Conservation (phyloP, 2,329 filamentous ascomycete species). For the Akanthomyces muscarius region DNA sequence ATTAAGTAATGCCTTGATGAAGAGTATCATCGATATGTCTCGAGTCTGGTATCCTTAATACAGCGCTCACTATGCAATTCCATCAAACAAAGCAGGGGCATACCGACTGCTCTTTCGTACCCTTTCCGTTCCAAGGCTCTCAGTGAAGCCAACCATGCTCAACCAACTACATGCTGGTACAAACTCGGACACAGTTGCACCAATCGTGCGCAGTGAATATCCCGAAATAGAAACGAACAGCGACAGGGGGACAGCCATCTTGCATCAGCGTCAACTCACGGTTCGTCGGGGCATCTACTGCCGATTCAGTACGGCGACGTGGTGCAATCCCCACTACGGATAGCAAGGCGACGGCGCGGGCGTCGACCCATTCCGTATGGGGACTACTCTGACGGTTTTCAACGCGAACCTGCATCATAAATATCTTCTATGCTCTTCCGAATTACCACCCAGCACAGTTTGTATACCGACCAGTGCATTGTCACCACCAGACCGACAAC, state of each 20-base stretch:
- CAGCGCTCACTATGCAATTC: neutral
- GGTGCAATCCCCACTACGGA: neutral
- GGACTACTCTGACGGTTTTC: neutral
- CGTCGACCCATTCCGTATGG: neutral
- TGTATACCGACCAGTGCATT: neutral
- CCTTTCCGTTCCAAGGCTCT: neutral
- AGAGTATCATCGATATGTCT: neutral
- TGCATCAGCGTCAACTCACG: neutral
- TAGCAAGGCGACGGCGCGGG: neutral
- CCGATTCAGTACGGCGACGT: neutral
- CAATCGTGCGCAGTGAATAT: neutral
- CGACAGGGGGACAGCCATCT: neutral
- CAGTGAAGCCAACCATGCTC: neutral
- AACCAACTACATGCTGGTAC: neutral
- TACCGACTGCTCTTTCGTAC: neutral
- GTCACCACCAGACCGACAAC: slow-evolving; percentile 1
- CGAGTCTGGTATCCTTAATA: neutral
- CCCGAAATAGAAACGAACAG: too few species aligned
- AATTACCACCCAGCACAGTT: neutral
- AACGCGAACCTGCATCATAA: neutral
- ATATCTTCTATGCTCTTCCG: neutral
- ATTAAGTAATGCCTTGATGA: neutral
- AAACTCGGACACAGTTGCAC: neutral
- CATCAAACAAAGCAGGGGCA: neutral
- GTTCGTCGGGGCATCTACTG: slow-evolving; percentile 6